Base-by-base conservation (phyloP, 2,329 filamentous ascomycete genomes). In the Coniella vitis region DNA sequence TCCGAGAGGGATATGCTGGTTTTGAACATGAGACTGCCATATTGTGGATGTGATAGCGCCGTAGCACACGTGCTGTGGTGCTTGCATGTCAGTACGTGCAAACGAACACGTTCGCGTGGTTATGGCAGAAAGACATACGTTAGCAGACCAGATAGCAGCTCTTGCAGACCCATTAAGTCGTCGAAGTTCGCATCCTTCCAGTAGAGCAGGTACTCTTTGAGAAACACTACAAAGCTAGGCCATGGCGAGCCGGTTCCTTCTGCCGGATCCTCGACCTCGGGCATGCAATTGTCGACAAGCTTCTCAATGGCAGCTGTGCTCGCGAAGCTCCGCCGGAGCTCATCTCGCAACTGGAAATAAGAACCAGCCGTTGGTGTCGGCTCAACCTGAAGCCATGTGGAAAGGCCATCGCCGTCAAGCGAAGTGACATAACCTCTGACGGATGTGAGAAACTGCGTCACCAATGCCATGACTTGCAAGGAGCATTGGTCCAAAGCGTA, bases 1-100 rank as follows among this genome's bases (percentile, higher is more conserved):
- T 86, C 82, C 29, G 87, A 91, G 46, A 95, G 78, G 25, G 86
- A 85, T 58, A 95, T 83, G 61, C 89, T 87, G 3, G 88, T 90
- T 37, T 88, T 84, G 36, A 96, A 79, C 58, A 96, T 81, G 59
- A 95, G 77, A 25, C 84, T 78, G 29, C 91, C 91, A 62, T 90
- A 83, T 12, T 82, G 83, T 2, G 85, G 81, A 60, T 95, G 85
- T 7, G 83, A 81, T 41, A 96, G 79, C 1, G 90, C 90, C 17
- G 86, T 86, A 21, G 89, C 86, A 57, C 86, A 93, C 58, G 90
- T 85, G 60, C 88, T 91, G 47, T 42, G 17, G 17, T 44, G 41
- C 12, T 32, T 43, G 45, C 37, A 16, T 52, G 52, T 14, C 8
- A 48, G 13, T 7, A 13, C 7, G 10, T 22, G 5, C 7, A n/a